phyloP scores from a whole-genome alignment of 306 rosid genomes.

The Casuarina equisetifolia region DNA sequence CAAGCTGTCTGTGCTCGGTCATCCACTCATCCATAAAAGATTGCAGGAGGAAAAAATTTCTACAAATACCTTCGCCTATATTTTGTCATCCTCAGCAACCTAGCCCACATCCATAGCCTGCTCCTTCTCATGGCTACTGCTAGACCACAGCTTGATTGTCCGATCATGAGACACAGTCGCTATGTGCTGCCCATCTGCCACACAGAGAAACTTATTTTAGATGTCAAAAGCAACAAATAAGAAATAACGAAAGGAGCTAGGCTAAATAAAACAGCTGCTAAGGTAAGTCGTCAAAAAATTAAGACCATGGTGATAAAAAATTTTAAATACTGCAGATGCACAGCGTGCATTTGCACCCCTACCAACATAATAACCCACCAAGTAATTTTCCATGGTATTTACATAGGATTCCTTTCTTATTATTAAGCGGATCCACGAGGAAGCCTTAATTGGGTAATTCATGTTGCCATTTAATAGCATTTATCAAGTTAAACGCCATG shows the following conservation, averaged over 20 bases:
- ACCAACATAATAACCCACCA: neutral
- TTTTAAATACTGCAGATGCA: neutral
- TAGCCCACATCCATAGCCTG: slow-evolving; percentile 69
- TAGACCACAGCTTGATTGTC: slow-evolving; percentile 84
- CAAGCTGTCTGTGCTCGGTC: neutral
- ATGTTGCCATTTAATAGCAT: neutral
- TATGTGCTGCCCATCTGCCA: slow-evolving; percentile 70
- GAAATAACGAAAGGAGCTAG: slow-evolving; percentile 13
- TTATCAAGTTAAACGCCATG: neutral
- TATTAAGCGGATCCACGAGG: no score
- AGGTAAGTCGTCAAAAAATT: neutral
- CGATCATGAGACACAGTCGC: slow-evolving; percentile 85
- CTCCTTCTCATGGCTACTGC: slow-evolving; percentile 36
- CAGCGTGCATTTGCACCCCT: neutral
- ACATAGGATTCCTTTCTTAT: no score
- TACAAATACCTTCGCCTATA: neutral
- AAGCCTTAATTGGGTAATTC: neutral
- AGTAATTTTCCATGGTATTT: neutral
- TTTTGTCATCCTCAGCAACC: slow-evolving; percentile 33
- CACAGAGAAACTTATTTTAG: slow-evolving; percentile 8
- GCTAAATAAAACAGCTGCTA: neutral
- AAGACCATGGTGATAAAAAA: neutral
- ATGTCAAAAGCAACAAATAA: slow-evolving; percentile 8
- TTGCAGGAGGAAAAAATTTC: neutral
- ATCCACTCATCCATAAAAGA: neutral